Evolutionary conservation across 169 alveolate species (phyloP).

Genomic region (Cryptosporidium meleagridis): DNA sequence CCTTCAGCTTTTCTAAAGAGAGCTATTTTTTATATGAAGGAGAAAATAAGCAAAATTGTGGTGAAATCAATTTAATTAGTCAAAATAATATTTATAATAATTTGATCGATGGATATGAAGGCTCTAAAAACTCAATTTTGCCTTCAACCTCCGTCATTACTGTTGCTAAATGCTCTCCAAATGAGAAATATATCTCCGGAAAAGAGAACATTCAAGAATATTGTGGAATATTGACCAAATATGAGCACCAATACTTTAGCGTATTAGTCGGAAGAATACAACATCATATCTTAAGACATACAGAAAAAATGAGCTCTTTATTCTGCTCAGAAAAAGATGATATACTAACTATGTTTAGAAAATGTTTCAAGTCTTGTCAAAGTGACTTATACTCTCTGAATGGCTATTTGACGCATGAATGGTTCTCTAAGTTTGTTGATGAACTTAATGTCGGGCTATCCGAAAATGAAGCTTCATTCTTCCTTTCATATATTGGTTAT

Average conservation of each 20-base stretch:
- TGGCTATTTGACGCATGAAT: not conserved
- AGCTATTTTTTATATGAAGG: not conserved
- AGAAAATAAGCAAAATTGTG: not conserved
- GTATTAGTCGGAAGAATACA: constrained; percentile 45
- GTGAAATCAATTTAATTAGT: not conserved
- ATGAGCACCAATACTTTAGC: constrained; percentile 54
- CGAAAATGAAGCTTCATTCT: constrained; percentile 10
- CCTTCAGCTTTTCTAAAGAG: not conserved
- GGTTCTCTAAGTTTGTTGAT: constrained; percentile 44
- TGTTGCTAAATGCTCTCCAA: not conserved
- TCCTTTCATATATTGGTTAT: constrained; percentile 36
- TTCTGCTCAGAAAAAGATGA: not conserved
- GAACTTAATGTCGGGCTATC: constrained; percentile 56
- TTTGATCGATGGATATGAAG: not conserved
- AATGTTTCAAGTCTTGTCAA: constrained; percentile 23
- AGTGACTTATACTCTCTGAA: not conserved
- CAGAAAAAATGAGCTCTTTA: not conserved
- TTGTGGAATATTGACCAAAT: not conserved
- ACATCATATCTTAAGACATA: constrained; percentile 1
- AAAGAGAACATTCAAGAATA: not conserved
- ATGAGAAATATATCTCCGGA: not conserved
- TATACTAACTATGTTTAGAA: not conserved
- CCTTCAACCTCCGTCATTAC: not conserved
- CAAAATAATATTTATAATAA: not conserved
- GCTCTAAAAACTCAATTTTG: not conserved